Base-by-base conservation (phyloP, 169 alveolate genomes). In the Plasmodium chabaudi region DNA sequence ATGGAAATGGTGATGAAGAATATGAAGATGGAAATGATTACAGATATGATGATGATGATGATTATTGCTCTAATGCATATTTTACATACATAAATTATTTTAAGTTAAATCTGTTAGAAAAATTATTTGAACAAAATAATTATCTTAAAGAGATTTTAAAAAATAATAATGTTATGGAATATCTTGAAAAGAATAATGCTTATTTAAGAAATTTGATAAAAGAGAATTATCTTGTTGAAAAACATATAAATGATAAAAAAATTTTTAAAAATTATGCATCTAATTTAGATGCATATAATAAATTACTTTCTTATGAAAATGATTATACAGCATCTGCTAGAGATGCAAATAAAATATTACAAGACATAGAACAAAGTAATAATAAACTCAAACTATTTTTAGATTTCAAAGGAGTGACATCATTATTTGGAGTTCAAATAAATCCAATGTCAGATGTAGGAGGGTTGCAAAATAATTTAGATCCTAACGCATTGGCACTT, bases 151-250 rank as follows among this genome's bases (percentile, higher is more conserved):
- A 27, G 1, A 86, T 86, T 34, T 53, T 86, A 63, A 68, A 60
- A 51, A 69, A 34, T 39, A 46, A 86, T 49, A 70, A 86, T 23
- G 27, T 86, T 6, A 23, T 86, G 71, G 77, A 86, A 9, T 60
- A n/a, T 46, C 19, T 86, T 10, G 49, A 47, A 19, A 86, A 21
- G 6, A 68, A 69, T 21, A 86, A 86, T 51, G 44, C 46, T 23
- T 86, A 86, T 34, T 53, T 86, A 42, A 56, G 27, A 17, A 55
- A 86, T 19, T 64, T 86, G n/a, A 69, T 86, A 34, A 86, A 86
- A 44, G 91, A 86, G 60, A 86, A 86, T 69, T 53, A 46, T 2
- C 34, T 86, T 0, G 46, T 86, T 39, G 87, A 86, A 61, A 69
- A 57, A 1, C 87, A 86, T 63, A 19, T 86, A 25, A 17, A 69